Conservation (phyloP, 768 basidiomycete genomes). For the Auricularia sp. region DNA sequence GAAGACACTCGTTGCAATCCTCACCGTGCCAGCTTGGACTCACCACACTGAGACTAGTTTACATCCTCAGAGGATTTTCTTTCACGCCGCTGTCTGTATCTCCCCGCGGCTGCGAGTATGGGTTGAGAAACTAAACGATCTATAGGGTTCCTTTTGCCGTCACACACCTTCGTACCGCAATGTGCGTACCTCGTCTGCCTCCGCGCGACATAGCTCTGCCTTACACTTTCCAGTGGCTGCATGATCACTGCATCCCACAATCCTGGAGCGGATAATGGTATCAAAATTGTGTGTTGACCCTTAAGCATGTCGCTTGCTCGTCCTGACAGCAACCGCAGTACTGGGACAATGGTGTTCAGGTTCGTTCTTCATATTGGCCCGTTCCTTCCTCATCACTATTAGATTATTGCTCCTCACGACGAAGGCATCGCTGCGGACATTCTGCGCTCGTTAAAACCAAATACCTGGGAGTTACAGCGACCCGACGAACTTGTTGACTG, state of each 20-base stretch:
- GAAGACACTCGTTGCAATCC: neutral
- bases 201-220: neutral
- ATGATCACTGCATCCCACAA: conserved; percentile 1
- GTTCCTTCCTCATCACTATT: conserved; percentile 11
- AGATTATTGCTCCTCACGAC: conserved; percentile 85
- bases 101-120: neutral
- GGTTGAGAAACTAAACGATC: conserved; percentile 5
- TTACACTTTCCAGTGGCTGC: neutral
- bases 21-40: neutral
- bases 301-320: conserved; percentile 1
- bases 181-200: neutral
- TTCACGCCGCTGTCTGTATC: conserved; percentile 71
- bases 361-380: conserved; percentile 18
- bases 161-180: conserved; percentile 30
- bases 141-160: conserved; percentile 75
- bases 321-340: conserved; percentile 32
- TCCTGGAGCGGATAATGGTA: conserved; percentile 72
- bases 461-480: conserved; percentile 31
- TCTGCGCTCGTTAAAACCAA: conserved; percentile 46
- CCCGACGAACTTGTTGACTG: conserved; percentile 43
- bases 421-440: conserved; percentile 64
- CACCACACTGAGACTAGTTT: conserved; percentile 14
- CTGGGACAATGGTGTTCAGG: conserved; percentile 84
- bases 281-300: conserved; percentile 45
- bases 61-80: conserved; percentile 56